phyloP scores from a whole-genome alignment of 164 flowering plant species.

The Vitis vinifera region DNA sequence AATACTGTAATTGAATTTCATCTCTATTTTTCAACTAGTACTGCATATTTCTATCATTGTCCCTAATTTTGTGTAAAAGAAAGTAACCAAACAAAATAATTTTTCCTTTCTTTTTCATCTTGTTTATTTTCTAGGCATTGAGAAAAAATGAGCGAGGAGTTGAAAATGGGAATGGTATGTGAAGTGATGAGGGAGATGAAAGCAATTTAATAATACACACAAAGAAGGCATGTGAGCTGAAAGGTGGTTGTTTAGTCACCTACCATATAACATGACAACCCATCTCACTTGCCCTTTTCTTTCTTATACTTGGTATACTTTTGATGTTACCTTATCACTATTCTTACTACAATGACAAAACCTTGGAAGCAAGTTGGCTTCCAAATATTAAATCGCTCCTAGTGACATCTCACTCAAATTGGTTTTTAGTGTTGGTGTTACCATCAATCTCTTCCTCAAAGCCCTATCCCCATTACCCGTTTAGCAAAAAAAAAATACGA shows the following conservation, averaged over 20 bases:
- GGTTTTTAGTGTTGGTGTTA: no score
- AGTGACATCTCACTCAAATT: no score
- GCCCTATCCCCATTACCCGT: no score
- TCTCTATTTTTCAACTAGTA: not conserved
- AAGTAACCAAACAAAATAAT: not conserved
- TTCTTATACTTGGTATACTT: not conserved
- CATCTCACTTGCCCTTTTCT: conserved; percentile 9
- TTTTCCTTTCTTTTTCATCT: not conserved
- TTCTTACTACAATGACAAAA: not conserved
- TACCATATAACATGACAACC: conserved; percentile 31
- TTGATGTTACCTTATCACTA: not conserved
- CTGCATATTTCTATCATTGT: not conserved
- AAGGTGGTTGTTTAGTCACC: conserved; percentile 43
- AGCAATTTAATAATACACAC: conserved; percentile 15
- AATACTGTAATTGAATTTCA: conserved; percentile 3
- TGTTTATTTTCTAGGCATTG: conserved; percentile 9
- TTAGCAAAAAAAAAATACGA: no score
- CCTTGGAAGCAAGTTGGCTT: no score
- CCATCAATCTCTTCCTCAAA: no score
- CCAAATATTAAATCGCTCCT: no score
- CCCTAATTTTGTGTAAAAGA: no score
- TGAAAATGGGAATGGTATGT: conserved; percentile 17
- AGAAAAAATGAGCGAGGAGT: conserved; percentile 27
- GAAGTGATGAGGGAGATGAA: conserved; percentile 14
- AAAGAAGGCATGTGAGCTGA: conserved; percentile 32